Base-by-base conservation (phyloP, 108 stramenopile genomes). In the Nitzschia palea region DNA sequence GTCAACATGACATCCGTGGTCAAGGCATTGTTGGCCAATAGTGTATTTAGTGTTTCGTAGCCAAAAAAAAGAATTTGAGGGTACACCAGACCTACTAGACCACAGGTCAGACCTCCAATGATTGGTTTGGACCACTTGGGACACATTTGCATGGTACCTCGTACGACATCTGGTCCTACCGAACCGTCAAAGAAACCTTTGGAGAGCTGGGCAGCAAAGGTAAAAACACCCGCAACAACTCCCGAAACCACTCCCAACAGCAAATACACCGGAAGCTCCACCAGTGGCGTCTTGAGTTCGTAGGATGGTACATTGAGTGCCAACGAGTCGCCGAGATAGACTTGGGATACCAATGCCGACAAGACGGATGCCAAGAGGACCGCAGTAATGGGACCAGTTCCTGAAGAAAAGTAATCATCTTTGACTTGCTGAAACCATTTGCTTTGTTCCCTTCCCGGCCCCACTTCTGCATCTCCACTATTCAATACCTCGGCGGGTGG, bases 11-110 rank as follows among this genome's bases (percentile, higher is more conserved):
- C 55, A 27, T 69, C 66, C 28, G 80, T 74, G 18, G 90, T 74
- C 6, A 80, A 44, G 54, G 57, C 25, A 25, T 72, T 74, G 58
- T 89, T 92, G 43, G 69, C 57, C n/a, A 97, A 73, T 12, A 97
- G 78, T 33, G 83, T 67, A 58, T 96, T 94, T 25, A 96, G 74
- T 30, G 96, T 96, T 48, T 95, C 95, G 64, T 97, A 97, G 5
- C 96, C 95, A 67, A 95, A 93, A 74, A 97, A 97, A 0, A 97
- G 62, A 37, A 94, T 87, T 78, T 95, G 90, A 20, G 94, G 96
- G 44, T 76, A 90, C 30, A 70, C 65, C 10, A 87, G 37, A n/a
- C 88, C 91, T 36, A 91, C 77, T 2, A 84, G 10, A 5, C 96
- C 96, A 63, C 88, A 88, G 35, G 90, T 33, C 10, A 89, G 44